Evolutionary conservation across 345 rosid species (phyloP), one percentile per base, ranked within the genome.

Genomic region (Eutrema heterophyllum): DNA sequence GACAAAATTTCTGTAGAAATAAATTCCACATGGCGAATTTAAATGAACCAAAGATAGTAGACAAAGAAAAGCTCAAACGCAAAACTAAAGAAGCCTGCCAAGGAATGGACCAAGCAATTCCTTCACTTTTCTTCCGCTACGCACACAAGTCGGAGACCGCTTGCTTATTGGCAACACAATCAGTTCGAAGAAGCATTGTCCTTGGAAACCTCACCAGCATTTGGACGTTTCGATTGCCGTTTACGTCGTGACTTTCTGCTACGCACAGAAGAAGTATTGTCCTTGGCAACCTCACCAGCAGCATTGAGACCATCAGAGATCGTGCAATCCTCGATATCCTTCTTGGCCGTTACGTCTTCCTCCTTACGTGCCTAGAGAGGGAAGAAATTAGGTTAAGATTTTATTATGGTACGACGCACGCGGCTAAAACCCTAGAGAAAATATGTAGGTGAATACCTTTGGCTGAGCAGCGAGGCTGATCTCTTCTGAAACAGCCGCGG

Each of bases 401-500:
- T 3, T 29, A 7, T 14, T 4, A 30, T 30, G 18, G 60, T 7
- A 11, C 5, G n/a, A n/a, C n/a, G n/a, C n/a, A n/a, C n/a, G n/a
- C n/a, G 10, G 36, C 56, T 53, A 53, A 10, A 53, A 29, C 58
- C 58, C 58, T 53, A 13, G 26, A 14, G 16, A 29, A 9, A 53
- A 53, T 6, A 26, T 13, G 5, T 30, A 27, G 12, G 18, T 2
- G 5, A 7, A 3, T 53, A 54, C 59, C 38, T 54, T 30, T 29
- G 13, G 29, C 36, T 13, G 75, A 35, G 71, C 44, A 4, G 84
- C 82, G 15, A 85, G 83, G 32, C 50, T 70, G 79, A 92, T 78
- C 76, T 92, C 99, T 66, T 95, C 96, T 6, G 89, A 57, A 26
- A 90, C 65, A 15, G 93, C 96, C 43, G 67, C 44, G 49, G 84